Conservation (phyloP, 129 eudicot species). For the Cynara cardunculus region DNA sequence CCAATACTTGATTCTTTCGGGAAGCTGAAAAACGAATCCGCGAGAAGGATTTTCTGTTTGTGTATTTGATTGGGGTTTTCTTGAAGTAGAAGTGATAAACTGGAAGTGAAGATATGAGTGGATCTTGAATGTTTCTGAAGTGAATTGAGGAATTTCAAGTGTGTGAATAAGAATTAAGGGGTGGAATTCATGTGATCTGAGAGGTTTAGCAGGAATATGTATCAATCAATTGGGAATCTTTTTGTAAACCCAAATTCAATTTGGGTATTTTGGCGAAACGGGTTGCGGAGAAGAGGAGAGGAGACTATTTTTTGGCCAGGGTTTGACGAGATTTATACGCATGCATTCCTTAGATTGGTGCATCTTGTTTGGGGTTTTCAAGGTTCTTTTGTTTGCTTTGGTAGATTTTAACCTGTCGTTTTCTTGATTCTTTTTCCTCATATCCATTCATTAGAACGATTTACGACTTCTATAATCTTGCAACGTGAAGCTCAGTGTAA, state of each 20-base stretch:
- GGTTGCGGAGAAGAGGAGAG: too few relatives aligned
- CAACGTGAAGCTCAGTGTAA: too few relatives aligned
- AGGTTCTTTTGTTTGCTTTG: too few relatives aligned
- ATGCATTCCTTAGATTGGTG: background rate
- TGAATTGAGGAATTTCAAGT: background rate
- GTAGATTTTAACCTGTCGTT: too few relatives aligned
- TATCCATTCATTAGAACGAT: too few relatives aligned
- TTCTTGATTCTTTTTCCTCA: too few relatives aligned
- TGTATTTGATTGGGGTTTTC: conserved; percentile 14
- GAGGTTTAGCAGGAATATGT: background rate
- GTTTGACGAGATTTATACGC: background rate
- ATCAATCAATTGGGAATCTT: background rate
- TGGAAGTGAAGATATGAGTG: conserved; percentile 21
- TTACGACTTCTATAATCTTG: too few relatives aligned
- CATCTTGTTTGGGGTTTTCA: background rate
- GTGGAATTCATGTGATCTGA: background rate
- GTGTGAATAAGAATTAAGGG: background rate
- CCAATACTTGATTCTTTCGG: background rate
- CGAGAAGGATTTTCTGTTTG: background rate
- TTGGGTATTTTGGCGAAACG: background rate
- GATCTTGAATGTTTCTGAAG: conserved; percentile 17
- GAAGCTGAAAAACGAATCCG: background rate
- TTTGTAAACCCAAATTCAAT: background rate
- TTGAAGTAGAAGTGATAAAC: background rate
- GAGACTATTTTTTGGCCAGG: background rate